phyloP scores from a whole-genome alignment of 1,284 basidiomycete species.

The Boletus holoroseus region DNA sequence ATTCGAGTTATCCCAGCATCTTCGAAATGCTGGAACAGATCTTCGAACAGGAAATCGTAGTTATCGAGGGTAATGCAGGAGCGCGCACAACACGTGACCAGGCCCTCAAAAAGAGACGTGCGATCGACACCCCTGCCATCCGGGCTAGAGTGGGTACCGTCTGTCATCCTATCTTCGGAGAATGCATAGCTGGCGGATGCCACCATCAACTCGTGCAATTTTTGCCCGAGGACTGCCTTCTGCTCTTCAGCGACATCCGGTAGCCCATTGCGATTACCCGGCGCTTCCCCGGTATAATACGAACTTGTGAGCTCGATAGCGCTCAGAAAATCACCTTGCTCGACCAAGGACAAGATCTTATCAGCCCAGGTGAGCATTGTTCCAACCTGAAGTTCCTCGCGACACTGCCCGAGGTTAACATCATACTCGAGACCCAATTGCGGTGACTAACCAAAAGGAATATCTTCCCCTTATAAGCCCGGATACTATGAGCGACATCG shows the following conservation, averaged over 20 bases:
- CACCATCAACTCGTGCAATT: conserved; percentile 77
- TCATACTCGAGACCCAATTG: not conserved
- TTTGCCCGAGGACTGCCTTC: conserved; percentile 65
- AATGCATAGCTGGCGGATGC: conserved; percentile 90
- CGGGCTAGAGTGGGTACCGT: conserved; percentile 76
- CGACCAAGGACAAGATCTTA: conserved; percentile 78
- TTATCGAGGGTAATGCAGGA: conserved; percentile 81
- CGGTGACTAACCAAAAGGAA: conserved; percentile 73
- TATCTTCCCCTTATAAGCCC: conserved; percentile 84
- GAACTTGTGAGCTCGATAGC: conserved; percentile 84
- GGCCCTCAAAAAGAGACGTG: conserved; percentile 82
- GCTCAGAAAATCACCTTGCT: conserved; percentile 81
- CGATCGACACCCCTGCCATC: conserved; percentile 91
- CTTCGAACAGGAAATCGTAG: conserved; percentile 85
- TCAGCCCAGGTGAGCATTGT: conserved; percentile 95
- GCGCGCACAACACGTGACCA: conserved; percentile 77
- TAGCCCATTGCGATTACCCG: conserved; percentile 86
- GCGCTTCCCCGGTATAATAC: conserved; percentile 79
- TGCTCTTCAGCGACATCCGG: conserved; percentile 61
- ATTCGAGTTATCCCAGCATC: conserved; percentile 83
- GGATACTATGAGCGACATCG: conserved; percentile 68
- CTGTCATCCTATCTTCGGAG: conserved; percentile 89
- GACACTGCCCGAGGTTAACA: conserved; percentile 42
- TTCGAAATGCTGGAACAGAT: conserved; percentile 87
- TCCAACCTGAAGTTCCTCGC: conserved; percentile 72